Percentiles rank a stretch among this genome's conserved stretches.
Conservation (phyloP, 805 yeast species). For the Sporopachydermia lactativora region DNA sequence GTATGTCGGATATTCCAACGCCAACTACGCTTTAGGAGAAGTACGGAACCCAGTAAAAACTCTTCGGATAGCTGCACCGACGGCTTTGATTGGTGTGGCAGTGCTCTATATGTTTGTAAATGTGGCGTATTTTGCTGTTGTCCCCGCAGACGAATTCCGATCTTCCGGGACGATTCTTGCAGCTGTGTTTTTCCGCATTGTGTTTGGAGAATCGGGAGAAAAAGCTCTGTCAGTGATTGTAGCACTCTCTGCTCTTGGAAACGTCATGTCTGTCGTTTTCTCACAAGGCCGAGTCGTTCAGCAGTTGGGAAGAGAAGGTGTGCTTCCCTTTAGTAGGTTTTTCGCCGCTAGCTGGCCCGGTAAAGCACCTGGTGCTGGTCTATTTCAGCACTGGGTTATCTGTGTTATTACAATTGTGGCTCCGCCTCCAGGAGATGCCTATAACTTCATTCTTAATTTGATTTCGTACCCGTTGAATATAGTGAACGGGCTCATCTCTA, state of each 20-base stretch:
- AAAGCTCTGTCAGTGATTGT: conserved; percentile 68
- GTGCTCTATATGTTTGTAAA: conserved; percentile 63
- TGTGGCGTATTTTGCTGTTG: conserved; percentile 48
- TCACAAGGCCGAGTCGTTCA: conserved; percentile 75
- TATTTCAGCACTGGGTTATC: conserved; percentile 64
- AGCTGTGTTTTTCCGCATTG: conserved; percentile 59
- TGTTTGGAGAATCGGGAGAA: conserved; percentile 55
- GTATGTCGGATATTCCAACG: conserved; percentile 71
- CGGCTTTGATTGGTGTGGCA: conserved; percentile 45
- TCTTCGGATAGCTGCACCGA: conserved; percentile 60
- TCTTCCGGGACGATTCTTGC: conserved; percentile 59
- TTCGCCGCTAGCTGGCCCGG: conserved; percentile 64
- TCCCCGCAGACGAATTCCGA: conserved; percentile 30
- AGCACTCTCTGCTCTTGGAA: conserved; percentile 71
- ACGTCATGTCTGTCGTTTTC: conserved; percentile 66
- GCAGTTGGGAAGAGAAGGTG: conserved; percentile 72
- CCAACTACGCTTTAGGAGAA: conserved; percentile 73
- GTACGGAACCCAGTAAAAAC: conserved; percentile 59
- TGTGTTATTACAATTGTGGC: conserved; percentile 64
- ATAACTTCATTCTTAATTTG: conserved; percentile 65
- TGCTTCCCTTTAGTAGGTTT: conserved; percentile 57
- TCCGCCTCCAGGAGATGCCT: conserved; percentile 82
- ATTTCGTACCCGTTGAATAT: conserved; percentile 74
- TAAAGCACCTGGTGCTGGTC: conserved; percentile 58
- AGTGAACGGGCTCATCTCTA: conserved; percentile 49